These are phyloP conservation scores for Monilinia polystroma DNA, from an alignment of 2,329 filamentous ascomycete species.

Conservation along the genomic window DNA sequence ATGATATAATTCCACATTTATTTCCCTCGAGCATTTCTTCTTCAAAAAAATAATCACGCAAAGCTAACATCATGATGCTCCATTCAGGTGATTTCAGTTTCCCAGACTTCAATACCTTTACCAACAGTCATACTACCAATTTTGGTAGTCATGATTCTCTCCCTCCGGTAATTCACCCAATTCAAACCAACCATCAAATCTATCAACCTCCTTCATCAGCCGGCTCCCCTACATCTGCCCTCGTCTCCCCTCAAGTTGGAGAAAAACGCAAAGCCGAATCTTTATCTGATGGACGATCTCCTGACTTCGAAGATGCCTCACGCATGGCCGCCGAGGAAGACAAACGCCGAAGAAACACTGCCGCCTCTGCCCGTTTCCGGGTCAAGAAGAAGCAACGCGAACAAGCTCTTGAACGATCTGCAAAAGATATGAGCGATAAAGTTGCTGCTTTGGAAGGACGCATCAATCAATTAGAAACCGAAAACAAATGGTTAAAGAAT, in stretches of 20 bases:
- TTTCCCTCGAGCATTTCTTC: slow-evolving; percentile 17
- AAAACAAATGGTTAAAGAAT: slow-evolving; percentile 81
- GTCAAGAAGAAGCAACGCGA: slow-evolving; percentile 97
- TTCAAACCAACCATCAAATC: slow-evolving; percentile 29
- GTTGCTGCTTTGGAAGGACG: slow-evolving; percentile 69
- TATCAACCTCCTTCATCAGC: slow-evolving; percentile 29
- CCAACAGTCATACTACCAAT: slow-evolving; percentile 25
- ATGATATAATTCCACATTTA: slow-evolving; percentile 20
- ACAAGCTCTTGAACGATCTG: slow-evolving; percentile 76
- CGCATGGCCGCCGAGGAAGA: slow-evolving; percentile 81
- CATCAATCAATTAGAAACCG: slow-evolving; percentile 75
- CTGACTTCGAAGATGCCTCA: slow-evolving; percentile 65
- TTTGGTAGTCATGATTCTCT: slow-evolving; percentile 27
- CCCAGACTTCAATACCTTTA: slow-evolving; percentile 37
- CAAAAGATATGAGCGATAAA: slow-evolving; percentile 82
- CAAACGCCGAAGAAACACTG: slow-evolving; percentile 85
- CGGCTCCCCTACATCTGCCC: slow-evolving; percentile 31
- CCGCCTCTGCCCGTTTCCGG: slow-evolving; percentile 83
- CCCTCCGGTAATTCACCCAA: slow-evolving; percentile 26
- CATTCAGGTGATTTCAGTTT: slow-evolving; percentile 39
- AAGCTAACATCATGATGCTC: slow-evolving; percentile 35
- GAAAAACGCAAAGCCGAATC: slow-evolving; percentile 40
- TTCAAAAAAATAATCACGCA: slow-evolving; percentile 27
- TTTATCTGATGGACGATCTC: slow-evolving; percentile 41
- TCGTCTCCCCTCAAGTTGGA: slow-evolving; percentile 34